A percentile compares a stretch with the other conserved stretches of the same genome.
These are phyloP conservation scores for Teunomyces pallodes DNA, from an alignment of 805 yeast genomes.

Conservation along the genomic window DNA sequence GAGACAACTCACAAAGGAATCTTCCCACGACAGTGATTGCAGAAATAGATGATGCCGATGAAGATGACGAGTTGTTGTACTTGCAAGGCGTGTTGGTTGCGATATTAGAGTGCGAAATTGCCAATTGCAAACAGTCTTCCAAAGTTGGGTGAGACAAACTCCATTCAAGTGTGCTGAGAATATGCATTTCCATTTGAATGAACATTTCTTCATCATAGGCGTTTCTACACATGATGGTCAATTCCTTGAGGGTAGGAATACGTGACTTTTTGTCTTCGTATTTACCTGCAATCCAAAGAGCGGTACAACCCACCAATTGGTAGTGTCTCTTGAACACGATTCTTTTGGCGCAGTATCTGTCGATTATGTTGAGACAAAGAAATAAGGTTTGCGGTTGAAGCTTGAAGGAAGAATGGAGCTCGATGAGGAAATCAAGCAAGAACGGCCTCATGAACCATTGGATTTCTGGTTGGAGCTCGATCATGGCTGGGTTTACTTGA, in stretches of 20 bases:
- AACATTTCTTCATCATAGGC: slow-evolving; percentile 57
- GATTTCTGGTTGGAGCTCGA: slow-evolving; percentile 45
- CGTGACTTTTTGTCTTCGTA: slow-evolving; percentile 60
- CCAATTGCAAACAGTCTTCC: slow-evolving; percentile 49
- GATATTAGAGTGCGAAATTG: slow-evolving; percentile 32
- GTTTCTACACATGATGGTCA: slow-evolving; percentile 54
- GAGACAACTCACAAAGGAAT: slow-evolving; percentile 53
- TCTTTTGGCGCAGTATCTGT: slow-evolving; percentile 45
- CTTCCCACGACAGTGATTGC: slow-evolving; percentile 55
- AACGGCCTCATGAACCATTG: slow-evolving; percentile 50
- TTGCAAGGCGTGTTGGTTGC: slow-evolving; percentile 24
- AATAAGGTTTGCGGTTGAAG: slow-evolving; percentile 44
- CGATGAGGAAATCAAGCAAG: slow-evolving; percentile 42
- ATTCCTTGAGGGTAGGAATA: slow-evolving; percentile 55
- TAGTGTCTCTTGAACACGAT: slow-evolving; percentile 47
- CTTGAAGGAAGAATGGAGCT: slow-evolving; percentile 41
- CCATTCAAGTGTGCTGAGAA: slow-evolving; percentile 44
- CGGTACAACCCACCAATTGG: slow-evolving; percentile 47
- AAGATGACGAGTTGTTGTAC: slow-evolving; percentile 15
- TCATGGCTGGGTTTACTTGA: slow-evolving; percentile 50
- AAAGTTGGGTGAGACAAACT: slow-evolving; percentile 45
- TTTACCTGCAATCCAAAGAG: slow-evolving; percentile 47
- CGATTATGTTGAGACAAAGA: slow-evolving; percentile 43
- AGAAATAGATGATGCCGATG: slow-evolving; percentile 34
- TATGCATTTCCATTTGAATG: slow-evolving; percentile 46